These are phyloP conservation scores for Tuctoria greenei DNA, from an alignment of 176 grass and related monocot species.

Conservation along the genomic window DNA sequence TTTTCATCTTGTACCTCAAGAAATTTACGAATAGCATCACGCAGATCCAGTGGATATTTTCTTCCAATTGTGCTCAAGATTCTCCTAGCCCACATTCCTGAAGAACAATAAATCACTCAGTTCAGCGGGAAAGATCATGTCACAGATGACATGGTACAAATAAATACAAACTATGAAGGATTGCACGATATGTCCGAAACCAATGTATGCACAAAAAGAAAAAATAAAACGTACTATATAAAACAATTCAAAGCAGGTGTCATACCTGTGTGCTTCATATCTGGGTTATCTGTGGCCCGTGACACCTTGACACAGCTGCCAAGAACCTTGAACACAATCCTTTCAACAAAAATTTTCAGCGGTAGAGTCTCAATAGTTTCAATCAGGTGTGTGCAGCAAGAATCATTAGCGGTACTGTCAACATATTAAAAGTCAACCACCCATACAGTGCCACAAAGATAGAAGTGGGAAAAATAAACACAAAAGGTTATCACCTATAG, in stretches of 20 bases:
- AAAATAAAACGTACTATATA: constrained; percentile 2
- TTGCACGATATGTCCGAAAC: background rate
- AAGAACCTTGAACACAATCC: constrained; percentile 65
- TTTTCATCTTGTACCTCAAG: constrained; percentile 56
- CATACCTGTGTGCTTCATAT: constrained; percentile 55
- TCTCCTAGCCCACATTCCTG: constrained; percentile 71
- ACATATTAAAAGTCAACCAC: constrained; percentile 29
- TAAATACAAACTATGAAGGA: constrained; percentile 16
- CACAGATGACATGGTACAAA: constrained; percentile 11
- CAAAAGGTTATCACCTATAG: constrained; percentile 61
- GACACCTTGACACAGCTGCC: constrained; percentile 50
- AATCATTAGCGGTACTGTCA: constrained; percentile 59
- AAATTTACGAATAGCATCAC: constrained; percentile 70
- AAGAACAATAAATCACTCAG: constrained; percentile 8
- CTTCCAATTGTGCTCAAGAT: constrained; percentile 56
- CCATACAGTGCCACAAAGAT: background rate
- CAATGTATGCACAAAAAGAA: constrained; percentile 6
- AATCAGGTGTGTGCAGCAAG: constrained; percentile 44
- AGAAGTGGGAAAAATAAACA: constrained; percentile 31
- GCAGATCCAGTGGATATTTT: constrained; percentile 62
- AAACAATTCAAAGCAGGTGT: constrained; percentile 8
- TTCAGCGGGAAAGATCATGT: background rate
- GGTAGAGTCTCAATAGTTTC: constrained; percentile 61
- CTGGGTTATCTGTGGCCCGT: constrained; percentile 38
- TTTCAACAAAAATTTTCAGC: constrained; percentile 56